Conservation (phyloP, 2,329 filamentous ascomycete genomes). For the Xylogone sp. region DNA sequence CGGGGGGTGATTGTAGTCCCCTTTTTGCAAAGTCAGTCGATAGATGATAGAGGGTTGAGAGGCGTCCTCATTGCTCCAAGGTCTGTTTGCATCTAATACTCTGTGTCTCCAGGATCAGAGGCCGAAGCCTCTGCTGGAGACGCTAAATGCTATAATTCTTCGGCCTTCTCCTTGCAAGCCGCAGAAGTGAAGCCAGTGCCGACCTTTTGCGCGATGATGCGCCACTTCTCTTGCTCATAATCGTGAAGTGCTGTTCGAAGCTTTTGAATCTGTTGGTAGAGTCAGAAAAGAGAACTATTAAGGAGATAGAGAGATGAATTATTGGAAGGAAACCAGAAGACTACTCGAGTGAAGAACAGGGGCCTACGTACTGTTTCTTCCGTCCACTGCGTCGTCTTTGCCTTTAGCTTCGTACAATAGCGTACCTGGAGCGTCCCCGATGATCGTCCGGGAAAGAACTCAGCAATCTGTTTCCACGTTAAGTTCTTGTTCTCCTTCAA, state of each 20-base stretch:
- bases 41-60: no score
- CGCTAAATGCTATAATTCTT: slow-evolving; percentile 31
- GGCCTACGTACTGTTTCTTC: slow-evolving; percentile 93
- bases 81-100: slow-evolving; percentile 19
- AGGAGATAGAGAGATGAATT: slow-evolving; percentile 12
- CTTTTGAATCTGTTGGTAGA: slow-evolving; percentile 61
- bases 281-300: slow-evolving; percentile 16
- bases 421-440: slow-evolving; percentile 89
- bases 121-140: slow-evolving; percentile 29
- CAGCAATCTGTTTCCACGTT: slow-evolving; percentile 96
- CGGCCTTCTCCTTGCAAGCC: slow-evolving; percentile 68
- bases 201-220: slow-evolving; percentile 85
- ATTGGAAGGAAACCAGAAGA: slow-evolving; percentile 13
- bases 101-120: slow-evolving; percentile 30
- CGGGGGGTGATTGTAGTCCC: no score
- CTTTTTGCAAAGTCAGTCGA: no score
- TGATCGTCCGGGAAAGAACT: slow-evolving; percentile 89
- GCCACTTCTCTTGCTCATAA: slow-evolving; percentile 91
- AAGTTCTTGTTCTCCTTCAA: slow-evolving; percentile 92
- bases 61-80: no score
- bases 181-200: slow-evolving; percentile 84
- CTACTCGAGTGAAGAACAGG: no score
- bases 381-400: slow-evolving; percentile 90
- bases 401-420: slow-evolving; percentile 93
- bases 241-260: slow-evolving; percentile 74